A percentile compares a stretch with the other conserved stretches of the same genome.
Conservation (phyloP, 495 filamentous ascomycete genomes). For the Hypoxylon cercidicola region DNA sequence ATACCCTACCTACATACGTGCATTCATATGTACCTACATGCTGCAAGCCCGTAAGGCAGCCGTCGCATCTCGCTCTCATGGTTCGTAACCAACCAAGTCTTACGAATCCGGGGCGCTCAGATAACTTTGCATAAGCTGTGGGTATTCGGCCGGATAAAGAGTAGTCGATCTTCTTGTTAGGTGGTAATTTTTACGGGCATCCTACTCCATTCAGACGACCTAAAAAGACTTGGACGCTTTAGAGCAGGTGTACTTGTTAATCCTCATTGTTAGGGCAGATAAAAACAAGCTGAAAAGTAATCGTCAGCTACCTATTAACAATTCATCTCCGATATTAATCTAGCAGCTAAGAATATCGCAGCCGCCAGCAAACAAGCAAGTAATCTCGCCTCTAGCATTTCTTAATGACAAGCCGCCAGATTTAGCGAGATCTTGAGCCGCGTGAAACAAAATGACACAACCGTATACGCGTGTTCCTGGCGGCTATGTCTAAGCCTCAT, state of each 20-base stretch:
- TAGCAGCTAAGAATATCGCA: conserved; percentile 26
- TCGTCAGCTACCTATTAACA: conserved; percentile 16
- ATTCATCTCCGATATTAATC: conserved; percentile 25
- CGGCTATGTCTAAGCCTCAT: conserved; percentile 35
- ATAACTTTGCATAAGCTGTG: conserved; percentile 43
- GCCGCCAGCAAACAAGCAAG: conserved; percentile 18
- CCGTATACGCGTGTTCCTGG: conserved; percentile 18
- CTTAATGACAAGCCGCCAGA: neutral
- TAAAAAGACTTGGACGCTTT: conserved; percentile 4
- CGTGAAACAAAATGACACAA: conserved; percentile 17
- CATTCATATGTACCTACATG: conserved; percentile 1
- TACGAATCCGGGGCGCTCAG: conserved; percentile 31
- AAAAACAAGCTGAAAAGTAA: conserved; percentile 33
- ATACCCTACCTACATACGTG: neutral
- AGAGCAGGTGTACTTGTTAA: conserved; percentile 10
- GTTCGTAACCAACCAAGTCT: conserved; percentile 28
- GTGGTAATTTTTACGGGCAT: conserved; percentile 24
- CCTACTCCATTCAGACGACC: conserved; percentile 25
- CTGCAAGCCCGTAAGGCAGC: conserved; percentile 42
- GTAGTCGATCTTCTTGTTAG: conserved; percentile 31
- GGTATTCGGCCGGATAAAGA: conserved; percentile 43
- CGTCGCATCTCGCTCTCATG: conserved; percentile 31
- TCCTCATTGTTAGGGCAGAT: neutral
- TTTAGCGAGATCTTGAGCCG: neutral
- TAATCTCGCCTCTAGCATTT: conserved; percentile 17